Evolutionary conservation across 305 asterid species (phyloP).

Genomic region (Plantago lanceolata): DNA sequence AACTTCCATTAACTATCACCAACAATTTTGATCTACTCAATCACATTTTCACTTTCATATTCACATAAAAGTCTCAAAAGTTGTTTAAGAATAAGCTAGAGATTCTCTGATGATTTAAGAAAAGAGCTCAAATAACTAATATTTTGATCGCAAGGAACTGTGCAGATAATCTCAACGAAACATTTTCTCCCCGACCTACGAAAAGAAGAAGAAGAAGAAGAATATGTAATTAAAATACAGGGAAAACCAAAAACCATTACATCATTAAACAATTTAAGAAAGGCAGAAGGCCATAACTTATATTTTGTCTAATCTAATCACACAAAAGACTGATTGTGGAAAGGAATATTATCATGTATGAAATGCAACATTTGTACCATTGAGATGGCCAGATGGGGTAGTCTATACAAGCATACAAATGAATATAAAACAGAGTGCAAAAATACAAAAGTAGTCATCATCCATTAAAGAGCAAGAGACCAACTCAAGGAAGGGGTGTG

Average conservation of each 20-base stretch:
- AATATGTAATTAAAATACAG: neutral
- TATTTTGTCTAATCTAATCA: no score
- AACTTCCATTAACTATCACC: neutral
- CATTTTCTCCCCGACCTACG: neutral
- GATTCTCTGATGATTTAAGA: neutral
- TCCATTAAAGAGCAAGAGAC: neutral
- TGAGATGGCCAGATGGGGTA: no score
- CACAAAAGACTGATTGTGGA: no score
- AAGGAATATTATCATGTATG: no score
- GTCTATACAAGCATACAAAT: neutral
- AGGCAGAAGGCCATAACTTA: no score
- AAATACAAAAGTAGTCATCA: neutral
- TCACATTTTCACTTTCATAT: neutral
- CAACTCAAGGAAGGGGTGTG: slow-evolving; percentile 10
- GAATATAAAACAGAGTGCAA: neutral
- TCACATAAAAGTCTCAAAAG: neutral
- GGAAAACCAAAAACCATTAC: neutral
- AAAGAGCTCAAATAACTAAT: neutral
- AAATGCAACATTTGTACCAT: no score
- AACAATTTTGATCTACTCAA: slow-evolving; percentile 5
- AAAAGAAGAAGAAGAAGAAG: neutral
- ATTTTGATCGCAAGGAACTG: neutral
- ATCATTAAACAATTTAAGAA: no score
- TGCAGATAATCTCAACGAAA: neutral
- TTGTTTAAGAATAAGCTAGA: neutral